Percentiles rank a stretch among this genome's conserved stretches.
These are phyloP conservation scores for Paramecium tetraurelia DNA, from an alignment of 73 alveolate genomes.

Conservation along the genomic window DNA sequence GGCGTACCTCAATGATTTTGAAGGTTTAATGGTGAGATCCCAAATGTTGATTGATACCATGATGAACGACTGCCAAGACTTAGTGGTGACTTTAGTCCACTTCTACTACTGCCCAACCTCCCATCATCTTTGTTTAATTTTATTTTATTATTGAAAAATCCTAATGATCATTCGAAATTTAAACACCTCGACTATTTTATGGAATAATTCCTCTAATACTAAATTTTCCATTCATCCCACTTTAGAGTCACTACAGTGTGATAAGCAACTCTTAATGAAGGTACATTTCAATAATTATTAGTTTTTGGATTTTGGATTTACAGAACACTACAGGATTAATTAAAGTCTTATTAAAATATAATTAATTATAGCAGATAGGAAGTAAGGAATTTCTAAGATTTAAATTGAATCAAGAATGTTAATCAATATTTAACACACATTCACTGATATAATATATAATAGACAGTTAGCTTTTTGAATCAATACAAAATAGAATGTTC, in stretches of 20 bases:
- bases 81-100: not conserved
- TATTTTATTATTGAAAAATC: not conserved
- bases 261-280: no score
- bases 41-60: not conserved
- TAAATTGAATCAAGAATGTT: not conserved
- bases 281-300: not conserved
- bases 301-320: not conserved
- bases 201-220: not conserved
- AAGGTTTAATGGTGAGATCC: not conserved
- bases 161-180: not conserved
- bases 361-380: not conserved
- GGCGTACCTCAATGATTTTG: slow-evolving; percentile 20
- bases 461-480: not conserved
- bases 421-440: not conserved
- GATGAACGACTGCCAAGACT: not conserved
- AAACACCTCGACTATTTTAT: not conserved
- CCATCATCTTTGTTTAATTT: slow-evolving; percentile 29
- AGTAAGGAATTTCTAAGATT: not conserved
- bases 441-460: not conserved
- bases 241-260: not conserved
- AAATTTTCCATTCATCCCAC: not conserved
- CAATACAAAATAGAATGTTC: not conserved
- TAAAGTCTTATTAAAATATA: not conserved
- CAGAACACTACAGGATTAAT: not conserved
- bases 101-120: slow-evolving; percentile 45